phyloP scores from a whole-genome alignment of 495 filamentous ascomycete genomes.

The Aeminium ludgeri region DNA sequence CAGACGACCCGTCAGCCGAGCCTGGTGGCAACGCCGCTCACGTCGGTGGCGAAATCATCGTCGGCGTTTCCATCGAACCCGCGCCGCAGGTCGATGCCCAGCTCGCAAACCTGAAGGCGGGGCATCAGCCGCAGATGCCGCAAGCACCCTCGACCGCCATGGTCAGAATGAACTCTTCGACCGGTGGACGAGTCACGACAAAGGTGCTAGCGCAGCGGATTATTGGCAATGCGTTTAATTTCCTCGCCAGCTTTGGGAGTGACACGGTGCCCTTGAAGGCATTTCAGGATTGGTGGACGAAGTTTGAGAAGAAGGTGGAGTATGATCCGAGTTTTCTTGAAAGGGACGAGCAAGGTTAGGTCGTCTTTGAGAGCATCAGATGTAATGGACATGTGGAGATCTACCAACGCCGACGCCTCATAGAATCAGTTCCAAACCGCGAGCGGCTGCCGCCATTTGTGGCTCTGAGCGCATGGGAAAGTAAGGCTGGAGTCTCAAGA shows the following conservation, averaged over 20 bases:
- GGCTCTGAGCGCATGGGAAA: too few relatives aligned
- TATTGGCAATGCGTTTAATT: slow-evolving; percentile 95
- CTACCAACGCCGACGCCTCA: too few relatives aligned
- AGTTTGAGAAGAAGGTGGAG: slow-evolving; percentile 81
- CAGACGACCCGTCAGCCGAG: slow-evolving; percentile 15
- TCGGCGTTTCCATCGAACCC: slow-evolving; percentile 76
- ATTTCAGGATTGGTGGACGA: slow-evolving; percentile 94
- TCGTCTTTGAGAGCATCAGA: too few relatives aligned
- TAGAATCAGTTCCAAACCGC: too few relatives aligned
- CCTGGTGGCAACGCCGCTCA: neutral
- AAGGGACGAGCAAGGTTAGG: slow-evolving; percentile 41
- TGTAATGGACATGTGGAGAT: too few relatives aligned
- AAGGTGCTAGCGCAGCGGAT: slow-evolving; percentile 77
- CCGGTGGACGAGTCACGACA: slow-evolving; percentile 33
- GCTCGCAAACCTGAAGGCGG: slow-evolving; percentile 39
- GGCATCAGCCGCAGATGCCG: slow-evolving; percentile 14
- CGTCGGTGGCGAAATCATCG: slow-evolving; percentile 32
- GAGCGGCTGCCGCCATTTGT: too few relatives aligned
- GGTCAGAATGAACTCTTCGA: slow-evolving; percentile 17
- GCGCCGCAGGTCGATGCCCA: slow-evolving; percentile 50
- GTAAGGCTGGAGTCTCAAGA: too few relatives aligned
- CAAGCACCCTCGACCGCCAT: slow-evolving; percentile 22
- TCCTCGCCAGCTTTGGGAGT: slow-evolving; percentile 72
- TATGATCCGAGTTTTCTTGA: slow-evolving; percentile 82
- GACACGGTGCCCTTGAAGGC: slow-evolving; percentile 80